phyloP scores from a whole-genome alignment of 164 flowering plant species.

The Malania oleifera region DNA sequence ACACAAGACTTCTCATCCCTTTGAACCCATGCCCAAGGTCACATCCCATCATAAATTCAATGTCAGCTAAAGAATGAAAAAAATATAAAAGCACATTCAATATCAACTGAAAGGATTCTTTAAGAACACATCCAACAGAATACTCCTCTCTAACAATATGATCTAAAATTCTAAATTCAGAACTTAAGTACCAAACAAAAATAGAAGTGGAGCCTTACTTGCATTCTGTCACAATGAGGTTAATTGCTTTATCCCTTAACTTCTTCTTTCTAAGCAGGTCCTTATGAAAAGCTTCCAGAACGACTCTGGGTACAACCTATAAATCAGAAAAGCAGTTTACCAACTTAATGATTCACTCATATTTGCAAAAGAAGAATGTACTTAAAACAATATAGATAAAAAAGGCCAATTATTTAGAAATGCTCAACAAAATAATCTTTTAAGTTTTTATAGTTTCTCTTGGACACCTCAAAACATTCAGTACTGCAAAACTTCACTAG shows the following conservation, averaged over 20 bases:
- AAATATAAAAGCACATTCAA: too few relatives aligned
- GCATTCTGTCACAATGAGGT: slow-evolving; percentile 81
- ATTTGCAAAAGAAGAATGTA: not conserved
- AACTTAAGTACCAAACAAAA: not conserved
- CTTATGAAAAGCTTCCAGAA: slow-evolving; percentile 69
- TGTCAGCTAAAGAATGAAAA: too few relatives aligned
- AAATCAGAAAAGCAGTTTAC: slow-evolving; percentile 3
- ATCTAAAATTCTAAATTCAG: too few relatives aligned
- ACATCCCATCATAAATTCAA: too few relatives aligned
- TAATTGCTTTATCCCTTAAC: slow-evolving; percentile 56
- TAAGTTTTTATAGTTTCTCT: too few relatives aligned
- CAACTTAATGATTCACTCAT: not conserved
- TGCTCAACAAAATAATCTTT: too few relatives aligned
- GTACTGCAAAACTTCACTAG: too few relatives aligned
- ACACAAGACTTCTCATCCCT: too few relatives aligned
- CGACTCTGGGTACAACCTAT: slow-evolving; percentile 87
- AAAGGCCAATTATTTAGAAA: too few relatives aligned
- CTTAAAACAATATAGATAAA: not conserved
- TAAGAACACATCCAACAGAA: not conserved
- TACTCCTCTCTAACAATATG: not conserved
- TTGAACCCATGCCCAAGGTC: too few relatives aligned
- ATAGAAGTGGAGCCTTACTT: slow-evolving; percentile 40
- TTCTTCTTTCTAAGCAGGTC: slow-evolving; percentile 74
- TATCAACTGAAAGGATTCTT: too few relatives aligned
- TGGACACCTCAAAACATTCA: too few relatives aligned